Evolutionary conservation across 108 stramenopile genomes (phyloP).

Genomic region (Nitzschia inconspicua): DNA sequence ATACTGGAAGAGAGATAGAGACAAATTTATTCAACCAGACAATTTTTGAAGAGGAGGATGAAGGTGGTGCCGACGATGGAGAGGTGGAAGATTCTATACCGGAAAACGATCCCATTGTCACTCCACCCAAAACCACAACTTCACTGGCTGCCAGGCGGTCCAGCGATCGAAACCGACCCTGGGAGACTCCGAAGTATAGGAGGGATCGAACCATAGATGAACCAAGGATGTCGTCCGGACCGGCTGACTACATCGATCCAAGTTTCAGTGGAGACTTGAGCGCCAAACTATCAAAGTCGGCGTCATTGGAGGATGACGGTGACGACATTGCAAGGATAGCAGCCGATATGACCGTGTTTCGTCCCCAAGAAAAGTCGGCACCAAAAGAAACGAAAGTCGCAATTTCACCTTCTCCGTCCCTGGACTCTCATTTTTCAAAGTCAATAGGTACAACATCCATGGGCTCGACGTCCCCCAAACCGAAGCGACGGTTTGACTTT

Average conservation of each 20-base stretch:
- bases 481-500: neutral
- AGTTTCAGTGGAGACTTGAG: neutral
- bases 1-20: conserved; percentile 8
- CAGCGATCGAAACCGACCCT: conserved; percentile 23
- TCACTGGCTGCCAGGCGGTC: conserved; percentile 6
- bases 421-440: conserved; percentile 1
- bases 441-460: too few relatives aligned
- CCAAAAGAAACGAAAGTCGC: too few relatives aligned
- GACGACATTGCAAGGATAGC: conserved; percentile 7
- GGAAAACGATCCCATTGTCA: neutral
- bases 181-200: conserved; percentile 26
- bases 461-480: neutral
- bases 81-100: neutral
- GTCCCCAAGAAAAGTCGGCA: neutral
- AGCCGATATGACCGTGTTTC: conserved; percentile 4
- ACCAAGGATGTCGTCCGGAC: neutral
- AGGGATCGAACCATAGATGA: conserved; percentile 5
- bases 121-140: neutral
- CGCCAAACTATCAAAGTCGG: neutral
- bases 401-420: neutral
- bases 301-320: conserved; percentile 2
- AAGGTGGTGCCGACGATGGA: neutral
- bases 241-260: conserved; percentile 22
- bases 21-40: neutral
- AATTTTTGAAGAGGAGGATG: conserved; percentile 8